Conservation (phyloP, 1,139 yeast genomes). For the Lodderomyces pseudojiufengensis region DNA sequence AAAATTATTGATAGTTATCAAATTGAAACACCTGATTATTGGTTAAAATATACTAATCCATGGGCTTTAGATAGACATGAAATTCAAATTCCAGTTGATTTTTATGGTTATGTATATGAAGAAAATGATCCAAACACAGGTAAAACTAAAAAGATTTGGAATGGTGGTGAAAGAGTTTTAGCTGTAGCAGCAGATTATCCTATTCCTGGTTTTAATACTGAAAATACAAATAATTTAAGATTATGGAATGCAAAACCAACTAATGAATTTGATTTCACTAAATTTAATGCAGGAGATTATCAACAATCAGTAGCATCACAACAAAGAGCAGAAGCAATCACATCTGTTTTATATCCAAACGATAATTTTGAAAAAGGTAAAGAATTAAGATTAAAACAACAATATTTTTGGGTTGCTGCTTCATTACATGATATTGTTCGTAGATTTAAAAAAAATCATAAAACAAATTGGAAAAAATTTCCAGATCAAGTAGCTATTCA, state of each 20-base stretch:
- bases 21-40: slow-evolving; percentile 91
- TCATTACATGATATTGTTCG: slow-evolving; percentile 88
- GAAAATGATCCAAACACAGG: slow-evolving; percentile 54
- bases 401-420: slow-evolving; percentile 96
- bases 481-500: slow-evolving; percentile 89
- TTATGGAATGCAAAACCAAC: slow-evolving; percentile 91
- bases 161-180: slow-evolving; percentile 82
- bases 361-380: slow-evolving; percentile 91
- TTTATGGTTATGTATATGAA: slow-evolving; percentile 78
- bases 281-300: slow-evolving; percentile 91
- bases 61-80: slow-evolving; percentile 91
- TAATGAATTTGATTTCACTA: slow-evolving; percentile 85
- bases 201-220: slow-evolving; percentile 83
- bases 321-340: slow-evolving; percentile 86
- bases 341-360: slow-evolving; percentile 89
- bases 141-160: slow-evolving; percentile 62
- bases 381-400: slow-evolving; percentile 89
- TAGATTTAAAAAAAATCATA: slow-evolving; percentile 76
- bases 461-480: slow-evolving; percentile 72
- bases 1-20: slow-evolving; percentile 89
- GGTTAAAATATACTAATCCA: slow-evolving; percentile 84
- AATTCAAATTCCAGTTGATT: slow-evolving; percentile 88
- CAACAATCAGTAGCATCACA: slow-evolving; percentile 78
- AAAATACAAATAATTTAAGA: slow-evolving; percentile 83
- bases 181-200: slow-evolving; percentile 96